Conservation (phyloP, 1,284 basidiomycete genomes). For the Ceratobasidium sp. region DNA sequence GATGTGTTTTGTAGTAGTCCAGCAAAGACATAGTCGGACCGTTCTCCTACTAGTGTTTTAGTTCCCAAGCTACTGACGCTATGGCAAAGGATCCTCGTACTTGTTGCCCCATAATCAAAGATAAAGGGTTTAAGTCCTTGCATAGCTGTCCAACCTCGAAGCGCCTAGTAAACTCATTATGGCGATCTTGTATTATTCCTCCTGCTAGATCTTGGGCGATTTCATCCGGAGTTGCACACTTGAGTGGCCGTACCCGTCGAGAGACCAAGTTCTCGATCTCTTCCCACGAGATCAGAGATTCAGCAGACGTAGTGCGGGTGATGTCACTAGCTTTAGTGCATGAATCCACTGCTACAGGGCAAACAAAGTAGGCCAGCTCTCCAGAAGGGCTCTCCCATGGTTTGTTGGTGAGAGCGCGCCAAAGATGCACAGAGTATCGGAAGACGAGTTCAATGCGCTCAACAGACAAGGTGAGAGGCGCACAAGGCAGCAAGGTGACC, state of each 20-base stretch:
- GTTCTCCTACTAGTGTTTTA: constrained; percentile 1
- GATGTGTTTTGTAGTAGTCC: constrained; percentile 72
- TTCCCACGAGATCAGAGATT: constrained; percentile 72
- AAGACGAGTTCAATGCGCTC: constrained; percentile 66
- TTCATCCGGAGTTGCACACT: constrained; percentile 60
- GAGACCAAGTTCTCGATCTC: constrained; percentile 66
- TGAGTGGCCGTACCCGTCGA: constrained; percentile 67
- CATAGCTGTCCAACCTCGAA: constrained; percentile 71
- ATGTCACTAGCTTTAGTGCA: constrained; percentile 25
- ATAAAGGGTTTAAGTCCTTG: constrained; percentile 76
- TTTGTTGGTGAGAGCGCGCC: constrained; percentile 75
- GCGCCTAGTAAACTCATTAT: constrained; percentile 79
- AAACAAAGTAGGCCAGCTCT: constrained; percentile 71
- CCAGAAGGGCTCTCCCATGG: constrained; percentile 67
- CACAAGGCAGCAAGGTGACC: constrained; percentile 61
- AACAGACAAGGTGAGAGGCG: constrained; percentile 65
- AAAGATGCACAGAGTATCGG: constrained; percentile 73
- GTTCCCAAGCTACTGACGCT: background rate
- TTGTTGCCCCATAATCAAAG: constrained; percentile 52
- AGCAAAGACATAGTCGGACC: constrained; percentile 52
- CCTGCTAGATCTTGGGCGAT: constrained; percentile 67
- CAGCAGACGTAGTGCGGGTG: constrained; percentile 58
- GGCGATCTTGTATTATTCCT: constrained; percentile 78
- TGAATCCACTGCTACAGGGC: constrained; percentile 61
- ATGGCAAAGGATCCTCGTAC: background rate